Conservation (phyloP, 164 flowering plant species). For the Magnolia officinalis region DNA sequence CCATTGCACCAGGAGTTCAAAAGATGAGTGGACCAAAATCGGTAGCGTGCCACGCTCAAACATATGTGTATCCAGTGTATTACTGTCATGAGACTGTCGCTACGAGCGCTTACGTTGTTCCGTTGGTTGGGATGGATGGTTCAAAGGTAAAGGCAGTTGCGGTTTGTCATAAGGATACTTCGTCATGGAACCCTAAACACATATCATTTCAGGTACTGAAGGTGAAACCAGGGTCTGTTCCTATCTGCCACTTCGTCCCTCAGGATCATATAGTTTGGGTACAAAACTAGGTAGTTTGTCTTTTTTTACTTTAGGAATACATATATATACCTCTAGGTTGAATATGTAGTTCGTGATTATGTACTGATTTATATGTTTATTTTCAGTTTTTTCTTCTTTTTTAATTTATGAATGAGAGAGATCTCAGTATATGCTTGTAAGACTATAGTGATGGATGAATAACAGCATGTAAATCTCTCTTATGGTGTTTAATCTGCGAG, state of each 20-base stretch:
- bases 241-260: slow-evolving; percentile 36
- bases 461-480: neutral
- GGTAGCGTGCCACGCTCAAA: slow-evolving; percentile 25
- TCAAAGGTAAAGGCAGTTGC: slow-evolving; percentile 24
- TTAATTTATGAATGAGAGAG: too few relatives aligned
- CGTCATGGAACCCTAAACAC: slow-evolving; percentile 33
- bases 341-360: neutral
- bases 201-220: slow-evolving; percentile 31
- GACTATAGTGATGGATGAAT: neutral
- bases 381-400: neutral
- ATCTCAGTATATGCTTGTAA: neutral
- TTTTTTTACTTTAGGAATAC: neutral
- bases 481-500: too few relatives aligned
- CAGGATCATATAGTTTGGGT: slow-evolving; percentile 30
- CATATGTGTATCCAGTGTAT: slow-evolving; percentile 26
- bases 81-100: slow-evolving; percentile 21
- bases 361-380: too few relatives aligned
- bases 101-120: slow-evolving; percentile 22
- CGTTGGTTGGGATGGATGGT: slow-evolving; percentile 29
- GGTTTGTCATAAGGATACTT: slow-evolving; percentile 27
- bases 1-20: slow-evolving; percentile 4
- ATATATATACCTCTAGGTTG: neutral
- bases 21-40: slow-evolving; percentile 9
- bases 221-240: slow-evolving; percentile 34
- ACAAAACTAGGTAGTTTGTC: neutral